Evolutionary conservation across 306 rosid genomes (phyloP).

Genomic region (Astragalus glycyphyllos): DNA sequence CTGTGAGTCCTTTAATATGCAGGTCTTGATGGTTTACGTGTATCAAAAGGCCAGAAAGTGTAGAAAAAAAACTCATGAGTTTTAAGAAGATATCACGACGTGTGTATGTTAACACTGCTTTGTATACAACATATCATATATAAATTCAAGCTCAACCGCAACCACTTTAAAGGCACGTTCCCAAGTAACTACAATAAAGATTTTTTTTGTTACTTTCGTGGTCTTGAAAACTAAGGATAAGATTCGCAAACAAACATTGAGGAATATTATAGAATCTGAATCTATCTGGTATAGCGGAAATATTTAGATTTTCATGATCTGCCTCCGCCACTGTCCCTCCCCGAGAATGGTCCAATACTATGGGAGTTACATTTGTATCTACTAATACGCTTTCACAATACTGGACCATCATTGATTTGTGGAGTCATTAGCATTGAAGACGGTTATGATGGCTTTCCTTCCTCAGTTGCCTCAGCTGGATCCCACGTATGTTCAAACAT

Average conservation of each 20-base stretch:
- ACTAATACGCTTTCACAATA: too few species aligned
- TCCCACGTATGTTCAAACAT: too few species aligned
- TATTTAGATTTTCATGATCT: not conserved
- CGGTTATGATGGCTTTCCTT: too few species aligned
- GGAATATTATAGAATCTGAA: constrained; percentile 38
- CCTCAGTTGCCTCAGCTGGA: too few species aligned
- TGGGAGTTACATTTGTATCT: not conserved
- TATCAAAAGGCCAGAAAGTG: not conserved
- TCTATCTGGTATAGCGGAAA: constrained; percentile 27
- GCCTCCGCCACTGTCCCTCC: not conserved
- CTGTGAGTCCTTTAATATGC: not conserved
- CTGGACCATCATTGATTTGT: too few species aligned
- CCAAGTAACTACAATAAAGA: constrained; percentile 14
- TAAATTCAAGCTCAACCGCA: constrained; percentile 59
- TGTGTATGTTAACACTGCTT: constrained; percentile 47
- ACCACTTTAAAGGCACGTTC: constrained; percentile 39
- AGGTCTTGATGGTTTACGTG: not conserved
- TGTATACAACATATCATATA: constrained; percentile 52
- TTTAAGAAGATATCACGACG: constrained; percentile 26
- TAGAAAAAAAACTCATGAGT: constrained; percentile 4
- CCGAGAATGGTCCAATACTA: not conserved
- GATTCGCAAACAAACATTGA: constrained; percentile 51
- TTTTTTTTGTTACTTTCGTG: constrained; percentile 9
- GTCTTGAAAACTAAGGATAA: constrained; percentile 49
- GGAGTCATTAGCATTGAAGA: too few species aligned